phyloP scores from a whole-genome alignment of 2,329 filamentous ascomycete genomes.

The Cytospora leucostoma region DNA sequence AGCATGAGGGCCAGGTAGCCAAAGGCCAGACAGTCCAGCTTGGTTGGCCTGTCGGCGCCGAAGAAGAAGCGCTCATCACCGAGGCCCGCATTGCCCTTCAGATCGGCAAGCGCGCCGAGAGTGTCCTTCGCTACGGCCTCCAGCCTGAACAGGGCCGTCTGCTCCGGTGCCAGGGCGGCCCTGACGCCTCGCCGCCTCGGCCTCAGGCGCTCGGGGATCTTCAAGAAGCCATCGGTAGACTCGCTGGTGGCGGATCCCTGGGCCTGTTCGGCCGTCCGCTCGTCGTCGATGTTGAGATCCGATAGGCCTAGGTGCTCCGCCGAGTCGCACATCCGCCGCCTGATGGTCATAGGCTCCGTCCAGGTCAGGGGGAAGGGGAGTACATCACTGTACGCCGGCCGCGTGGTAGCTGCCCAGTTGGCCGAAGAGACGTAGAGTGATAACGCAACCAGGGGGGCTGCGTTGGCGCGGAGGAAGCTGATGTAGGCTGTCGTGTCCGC shows the following conservation, averaged over 20 bases:
- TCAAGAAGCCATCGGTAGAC: conserved; percentile 35
- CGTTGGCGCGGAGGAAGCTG: conserved; percentile 73
- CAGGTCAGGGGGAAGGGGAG: conserved; percentile 88
- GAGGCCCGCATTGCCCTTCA: conserved; percentile 54
- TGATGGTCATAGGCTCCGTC: conserved; percentile 74
- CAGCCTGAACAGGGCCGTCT: conserved; percentile 73
- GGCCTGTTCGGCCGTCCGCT: conserved; percentile 32
- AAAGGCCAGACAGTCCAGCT: conserved; percentile 76
- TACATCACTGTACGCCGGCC: conserved; percentile 77
- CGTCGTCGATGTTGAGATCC: conserved; percentile 60
- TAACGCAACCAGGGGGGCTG: conserved; percentile 78
- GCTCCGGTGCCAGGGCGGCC: conserved; percentile 67
- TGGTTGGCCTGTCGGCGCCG: conserved; percentile 46
- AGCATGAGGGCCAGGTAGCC: conserved; percentile 79
- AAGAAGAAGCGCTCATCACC: conserved; percentile 30
- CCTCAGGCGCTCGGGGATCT: conserved; percentile 50
- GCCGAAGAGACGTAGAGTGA: conserved; percentile 87
- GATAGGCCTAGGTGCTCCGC: conserved; percentile 72
- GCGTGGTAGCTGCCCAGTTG: conserved; percentile 78
- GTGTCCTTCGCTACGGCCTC: conserved; percentile 71
- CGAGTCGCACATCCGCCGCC: conserved; percentile 67
- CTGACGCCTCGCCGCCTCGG: conserved; percentile 58
- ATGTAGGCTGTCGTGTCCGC: conserved; percentile 57
- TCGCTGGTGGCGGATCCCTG: conserved; percentile 35
- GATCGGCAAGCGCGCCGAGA: conserved; percentile 68